These are phyloP conservation scores for Dillenia suffruticosa DNA, from an alignment of 164 flowering plant species.

Conservation along the genomic window DNA sequence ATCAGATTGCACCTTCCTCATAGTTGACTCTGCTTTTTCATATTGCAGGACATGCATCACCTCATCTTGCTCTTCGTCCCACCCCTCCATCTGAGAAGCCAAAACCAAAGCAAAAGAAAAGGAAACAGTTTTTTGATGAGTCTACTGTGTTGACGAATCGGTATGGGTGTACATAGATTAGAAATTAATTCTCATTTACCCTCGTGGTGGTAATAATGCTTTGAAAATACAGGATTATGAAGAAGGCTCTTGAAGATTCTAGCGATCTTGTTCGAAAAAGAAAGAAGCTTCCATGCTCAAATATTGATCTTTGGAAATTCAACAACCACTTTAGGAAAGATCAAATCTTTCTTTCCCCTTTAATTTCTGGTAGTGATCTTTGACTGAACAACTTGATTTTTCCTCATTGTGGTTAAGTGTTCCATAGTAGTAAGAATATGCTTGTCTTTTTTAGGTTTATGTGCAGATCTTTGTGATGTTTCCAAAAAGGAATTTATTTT, in stretches of 20 bases:
- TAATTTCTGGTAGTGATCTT: constrained; percentile 43
- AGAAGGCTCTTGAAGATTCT: constrained; percentile 41
- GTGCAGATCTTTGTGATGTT: constrained; percentile 33
- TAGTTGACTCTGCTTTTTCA: constrained; percentile 5
- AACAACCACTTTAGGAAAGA: constrained; percentile 37
- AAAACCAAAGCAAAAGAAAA: constrained; percentile 38
- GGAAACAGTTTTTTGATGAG: constrained; percentile 48
- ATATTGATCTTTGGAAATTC: constrained; percentile 53
- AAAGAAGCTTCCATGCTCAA: constrained; percentile 42
- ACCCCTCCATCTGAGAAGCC: constrained; percentile 51
- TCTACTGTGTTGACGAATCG: constrained; percentile 49
- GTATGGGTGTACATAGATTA: constrained; percentile 25
- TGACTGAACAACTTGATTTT: background rate
- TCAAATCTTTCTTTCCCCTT: constrained; percentile 38
- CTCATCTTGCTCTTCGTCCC: constrained; percentile 38
- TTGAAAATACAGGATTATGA: constrained; percentile 41
- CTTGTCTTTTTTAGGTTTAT: constrained; percentile 40
- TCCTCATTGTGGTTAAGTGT: background rate
- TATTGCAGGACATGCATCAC: constrained; percentile 33
- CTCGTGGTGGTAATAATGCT: constrained; percentile 9
- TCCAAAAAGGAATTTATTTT: constrained; percentile 29
- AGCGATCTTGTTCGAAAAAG: constrained; percentile 35
- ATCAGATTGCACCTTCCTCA: background rate
- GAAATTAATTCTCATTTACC: constrained; percentile 2
- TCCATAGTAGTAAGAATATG: background rate